Evolutionary conservation across 2,329 filamentous ascomycete species (phyloP).

Genomic region (Beauveria rudraprayagi): DNA sequence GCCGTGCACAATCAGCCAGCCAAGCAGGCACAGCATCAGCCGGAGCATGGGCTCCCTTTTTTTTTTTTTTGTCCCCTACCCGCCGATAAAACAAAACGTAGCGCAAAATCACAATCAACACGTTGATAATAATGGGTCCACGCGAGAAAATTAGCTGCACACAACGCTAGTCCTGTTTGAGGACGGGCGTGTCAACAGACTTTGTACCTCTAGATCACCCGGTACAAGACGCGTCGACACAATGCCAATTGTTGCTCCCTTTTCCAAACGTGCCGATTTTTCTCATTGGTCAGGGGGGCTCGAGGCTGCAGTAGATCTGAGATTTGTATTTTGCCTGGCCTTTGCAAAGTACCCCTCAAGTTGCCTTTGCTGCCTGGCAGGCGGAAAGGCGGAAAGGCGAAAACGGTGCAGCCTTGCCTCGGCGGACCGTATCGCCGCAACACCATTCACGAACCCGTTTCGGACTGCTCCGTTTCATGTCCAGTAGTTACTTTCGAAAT

Average conservation of each 20-base stretch:
- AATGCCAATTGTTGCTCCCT: not conserved
- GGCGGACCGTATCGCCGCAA: not conserved
- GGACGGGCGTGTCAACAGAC: not conserved
- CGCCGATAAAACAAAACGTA: not conserved
- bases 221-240: not conserved
- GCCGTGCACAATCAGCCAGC: slow-evolving; percentile 32
- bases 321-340: slow-evolving; percentile 2
- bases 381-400: not conserved
- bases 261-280: not conserved
- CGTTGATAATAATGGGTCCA: not conserved
- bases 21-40: slow-evolving; percentile 18
- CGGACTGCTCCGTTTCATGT: too few relatives aligned
- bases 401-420: not conserved
- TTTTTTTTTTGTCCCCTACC: not conserved
- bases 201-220: slow-evolving; percentile 5
- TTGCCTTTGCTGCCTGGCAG: not conserved
- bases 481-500: too few relatives aligned
- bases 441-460: too few relatives aligned
- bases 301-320: not conserved
- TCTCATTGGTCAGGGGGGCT: not conserved
- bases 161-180: slow-evolving; percentile 1
- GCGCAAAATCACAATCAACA: not conserved
- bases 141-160: not conserved
- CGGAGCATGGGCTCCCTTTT: slow-evolving; percentile 7
- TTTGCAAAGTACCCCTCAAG: not conserved